Evolutionary conservation across 805 yeast species (phyloP).

Genomic region (Pichia insulana): DNA sequence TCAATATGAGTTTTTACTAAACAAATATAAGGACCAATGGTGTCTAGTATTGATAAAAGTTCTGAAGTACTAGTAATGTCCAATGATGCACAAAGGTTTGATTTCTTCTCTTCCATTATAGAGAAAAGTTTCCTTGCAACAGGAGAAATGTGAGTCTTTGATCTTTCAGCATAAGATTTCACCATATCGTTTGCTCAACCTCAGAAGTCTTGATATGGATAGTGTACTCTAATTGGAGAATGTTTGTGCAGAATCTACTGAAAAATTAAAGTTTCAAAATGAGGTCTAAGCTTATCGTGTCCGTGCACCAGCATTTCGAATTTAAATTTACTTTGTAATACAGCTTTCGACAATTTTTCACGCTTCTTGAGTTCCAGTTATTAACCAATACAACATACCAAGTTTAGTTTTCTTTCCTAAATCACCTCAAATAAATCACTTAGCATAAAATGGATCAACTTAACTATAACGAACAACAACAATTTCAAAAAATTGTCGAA

Average conservation of each 20-base stretch:
- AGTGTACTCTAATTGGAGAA: no score
- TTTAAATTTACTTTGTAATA: background rate
- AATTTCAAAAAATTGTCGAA: constrained; percentile 90
- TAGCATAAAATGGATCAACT: constrained; percentile 72
- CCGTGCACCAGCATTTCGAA: constrained; percentile 3
- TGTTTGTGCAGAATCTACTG: no score
- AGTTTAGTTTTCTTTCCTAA: no score
- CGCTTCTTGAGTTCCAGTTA: no score
- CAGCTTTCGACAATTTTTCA: no score
- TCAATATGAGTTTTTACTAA: constrained; percentile 92
- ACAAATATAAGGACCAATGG: constrained; percentile 85
- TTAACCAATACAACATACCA: no score
- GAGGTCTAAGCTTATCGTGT: no score
- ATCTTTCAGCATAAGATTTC: constrained; percentile 56
- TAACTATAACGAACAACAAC: constrained; percentile 93
- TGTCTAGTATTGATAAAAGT: constrained; percentile 61
- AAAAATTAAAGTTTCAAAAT: no score
- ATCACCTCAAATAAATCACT: constrained; percentile 1
- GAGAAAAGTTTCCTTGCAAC: constrained; percentile 67
- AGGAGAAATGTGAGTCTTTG: constrained; percentile 61
- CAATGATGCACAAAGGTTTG: constrained; percentile 90
- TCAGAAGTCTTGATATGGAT: no score
- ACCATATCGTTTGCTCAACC: background rate
- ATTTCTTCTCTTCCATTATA: constrained; percentile 70
- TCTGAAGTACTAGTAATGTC: constrained; percentile 81